Base-by-base conservation (phyloP, 169 alveolate species). In the Plasmodium inui region DNA sequence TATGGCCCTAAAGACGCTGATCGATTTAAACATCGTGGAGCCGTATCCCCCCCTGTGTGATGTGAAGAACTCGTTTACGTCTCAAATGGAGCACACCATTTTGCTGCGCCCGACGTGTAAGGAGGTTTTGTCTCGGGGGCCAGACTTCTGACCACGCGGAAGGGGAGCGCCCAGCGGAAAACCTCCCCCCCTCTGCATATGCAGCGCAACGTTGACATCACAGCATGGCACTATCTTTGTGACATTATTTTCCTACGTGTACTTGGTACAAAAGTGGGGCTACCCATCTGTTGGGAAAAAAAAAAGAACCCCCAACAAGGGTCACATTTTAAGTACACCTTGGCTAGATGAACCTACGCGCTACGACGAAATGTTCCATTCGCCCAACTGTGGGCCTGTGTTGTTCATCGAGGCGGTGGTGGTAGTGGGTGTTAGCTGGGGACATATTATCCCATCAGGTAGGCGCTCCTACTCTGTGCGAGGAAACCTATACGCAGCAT, bases 11-110 rank as follows among this genome's bases (percentile, higher is more conserved):
- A 99, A 98, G 96, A 97, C 97, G 37, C 97, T 99, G 55, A 98
- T 98, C 37, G 99, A 99, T 96, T 96, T 98, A 82, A 99, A 99
- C 80, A 98, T 99, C 3, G 99, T 99, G 78, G 97, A 96, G 26
- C 99, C 99, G 7, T 99, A 99, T 95, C 99, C 99, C 17, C 99
- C 99, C 9, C 98, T 99, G 37, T 96, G 98, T 91, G 99, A 99
- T 97, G 96, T 97, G 7, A 96, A 96, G 78, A 99, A 99, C 84
- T 96, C 99, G 22, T 99, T 96, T 96, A 99, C 99, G n/a, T 98
- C 99, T 12, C 99, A 99, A 96, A 98, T 98, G 99, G 99, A 99
- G 85, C 99, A 99, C 96, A 99, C 99, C 57, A 96, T 99, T 30
- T 91, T 99, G 93, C 97, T 99, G 44, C 98, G 99, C 93, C 99